These are phyloP conservation scores for Colletotrichum sp. DNA, from an alignment of 2,329 filamentous ascomycete genomes.

Conservation along the genomic window DNA sequence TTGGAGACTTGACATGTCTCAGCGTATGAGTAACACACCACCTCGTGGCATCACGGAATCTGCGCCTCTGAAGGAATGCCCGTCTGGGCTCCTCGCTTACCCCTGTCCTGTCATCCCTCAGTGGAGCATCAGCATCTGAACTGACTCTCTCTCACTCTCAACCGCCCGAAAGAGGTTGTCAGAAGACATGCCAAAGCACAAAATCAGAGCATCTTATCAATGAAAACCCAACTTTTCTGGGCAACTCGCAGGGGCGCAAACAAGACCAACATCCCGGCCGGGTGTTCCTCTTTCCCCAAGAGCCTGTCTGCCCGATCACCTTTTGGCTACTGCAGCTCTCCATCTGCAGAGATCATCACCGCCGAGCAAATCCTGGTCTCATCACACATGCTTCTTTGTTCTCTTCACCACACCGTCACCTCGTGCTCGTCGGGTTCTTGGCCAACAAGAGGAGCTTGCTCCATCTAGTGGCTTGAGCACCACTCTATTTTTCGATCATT, in stretches of 20 bases:
- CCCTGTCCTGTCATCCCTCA: slow-evolving; percentile 8
- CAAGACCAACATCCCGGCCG: slow-evolving; percentile 1
- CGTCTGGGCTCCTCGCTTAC: slow-evolving; percentile 9
- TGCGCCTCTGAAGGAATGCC: neutral
- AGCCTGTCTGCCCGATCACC: neutral
- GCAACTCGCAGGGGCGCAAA: neutral
- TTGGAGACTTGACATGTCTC: slow-evolving; percentile 9
- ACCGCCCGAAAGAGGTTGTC: neutral
- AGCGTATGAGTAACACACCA: slow-evolving; percentile 12
- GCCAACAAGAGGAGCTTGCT: neutral
- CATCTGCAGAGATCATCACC: slow-evolving; percentile 20
- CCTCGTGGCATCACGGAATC: slow-evolving; percentile 11
- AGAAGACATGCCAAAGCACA: neutral
- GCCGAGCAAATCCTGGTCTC: slow-evolving; percentile 3
- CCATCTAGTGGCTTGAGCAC: neutral
- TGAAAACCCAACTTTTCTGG: neutral
- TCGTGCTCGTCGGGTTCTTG: neutral
- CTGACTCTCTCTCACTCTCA: neutral
- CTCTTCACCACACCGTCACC: neutral
- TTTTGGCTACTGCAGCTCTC: slow-evolving; percentile 4
- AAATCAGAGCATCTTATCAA: neutral
- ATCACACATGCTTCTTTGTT: neutral
- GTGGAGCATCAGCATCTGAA: neutral
- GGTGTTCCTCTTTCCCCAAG: neutral
- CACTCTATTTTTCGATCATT: neutral